Evolutionary conservation across 139 green algal species (phyloP).

Genomic region (Gonium pectorale): DNA sequence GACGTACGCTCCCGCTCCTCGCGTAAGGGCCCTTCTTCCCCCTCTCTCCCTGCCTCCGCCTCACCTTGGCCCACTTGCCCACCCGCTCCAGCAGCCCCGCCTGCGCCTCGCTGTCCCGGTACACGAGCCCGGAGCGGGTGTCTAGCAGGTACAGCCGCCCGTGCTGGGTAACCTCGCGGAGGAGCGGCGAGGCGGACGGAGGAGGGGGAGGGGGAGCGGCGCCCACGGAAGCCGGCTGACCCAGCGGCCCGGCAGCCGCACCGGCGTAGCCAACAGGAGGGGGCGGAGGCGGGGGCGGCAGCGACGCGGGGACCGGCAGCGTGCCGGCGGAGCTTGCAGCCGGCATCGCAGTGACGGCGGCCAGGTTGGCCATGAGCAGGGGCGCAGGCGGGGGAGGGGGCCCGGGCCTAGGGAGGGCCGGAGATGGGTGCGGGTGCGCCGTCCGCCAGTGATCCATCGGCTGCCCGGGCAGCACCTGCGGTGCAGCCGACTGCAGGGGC

Average conservation of each 20-base stretch:
- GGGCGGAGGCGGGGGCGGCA: not conserved
- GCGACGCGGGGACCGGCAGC: not conserved
- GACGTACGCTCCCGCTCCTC: not conserved
- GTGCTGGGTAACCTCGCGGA: slow-evolving; percentile 45
- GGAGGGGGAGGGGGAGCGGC: too few relatives aligned
- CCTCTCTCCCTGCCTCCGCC: not conserved
- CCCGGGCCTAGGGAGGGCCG: not conserved
- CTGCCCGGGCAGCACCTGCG: not conserved
- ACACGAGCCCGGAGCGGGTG: slow-evolving; percentile 25
- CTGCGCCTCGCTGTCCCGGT: slow-evolving; percentile 34
- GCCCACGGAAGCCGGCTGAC: too few relatives aligned
- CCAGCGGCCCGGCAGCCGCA: slow-evolving; percentile 12
- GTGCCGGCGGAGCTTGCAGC: too few relatives aligned
- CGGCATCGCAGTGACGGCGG: not conserved
- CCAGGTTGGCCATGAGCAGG: not conserved
- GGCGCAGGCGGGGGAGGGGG: not conserved
- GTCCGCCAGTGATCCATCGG: not conserved
- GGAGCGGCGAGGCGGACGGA: slow-evolving; percentile 14
- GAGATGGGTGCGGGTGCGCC: not conserved
- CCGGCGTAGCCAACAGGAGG: not conserved
- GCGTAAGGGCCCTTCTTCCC: not conserved
- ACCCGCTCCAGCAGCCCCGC: slow-evolving; percentile 44
- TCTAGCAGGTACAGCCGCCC: slow-evolving; percentile 51
- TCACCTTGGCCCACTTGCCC: slow-evolving; percentile 49
- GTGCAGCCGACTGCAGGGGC: not conserved